These are phyloP conservation scores for Aspergillus olivimuriae DNA, from an alignment of 495 filamentous ascomycete species.

Conservation along the genomic window DNA sequence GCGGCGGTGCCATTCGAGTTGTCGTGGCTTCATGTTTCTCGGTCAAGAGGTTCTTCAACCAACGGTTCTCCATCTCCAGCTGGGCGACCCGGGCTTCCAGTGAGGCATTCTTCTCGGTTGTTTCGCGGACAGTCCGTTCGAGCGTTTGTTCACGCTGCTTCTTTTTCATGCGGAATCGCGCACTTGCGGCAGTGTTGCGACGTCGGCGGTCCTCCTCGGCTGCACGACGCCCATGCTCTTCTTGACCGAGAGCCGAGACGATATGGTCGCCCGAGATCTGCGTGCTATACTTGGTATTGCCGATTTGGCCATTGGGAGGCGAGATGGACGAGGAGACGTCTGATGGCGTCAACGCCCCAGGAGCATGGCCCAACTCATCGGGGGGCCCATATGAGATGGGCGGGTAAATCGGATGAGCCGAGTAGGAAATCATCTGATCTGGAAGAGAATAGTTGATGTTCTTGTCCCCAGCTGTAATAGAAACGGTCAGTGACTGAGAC, in stretches of 20 bases:
- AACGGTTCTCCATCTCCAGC: constrained; percentile 92
- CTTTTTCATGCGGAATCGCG: constrained; percentile 98
- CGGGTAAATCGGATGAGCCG: constrained; percentile 40
- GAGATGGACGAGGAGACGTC: constrained; percentile 45
- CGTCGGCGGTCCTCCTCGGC: constrained; percentile 97
- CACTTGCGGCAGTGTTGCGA: constrained; percentile 90
- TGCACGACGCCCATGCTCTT: constrained; percentile 57
- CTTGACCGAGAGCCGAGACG: constrained; percentile 31
- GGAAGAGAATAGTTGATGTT: constrained; percentile 38
- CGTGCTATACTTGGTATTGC: constrained; percentile 43
- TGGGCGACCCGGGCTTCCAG: constrained; percentile 79
- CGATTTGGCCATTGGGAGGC: constrained; percentile 40
- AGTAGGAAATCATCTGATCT: constrained; percentile 41
- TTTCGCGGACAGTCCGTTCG: constrained; percentile 84
- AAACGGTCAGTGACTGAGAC: constrained; percentile 24
- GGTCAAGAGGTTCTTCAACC: constrained; percentile 88
- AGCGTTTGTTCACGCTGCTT: constrained; percentile 95
- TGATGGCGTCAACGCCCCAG: constrained; percentile 37
- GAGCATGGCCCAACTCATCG: constrained; percentile 36
- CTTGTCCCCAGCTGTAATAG: constrained; percentile 29
- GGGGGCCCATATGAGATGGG: constrained; percentile 35
- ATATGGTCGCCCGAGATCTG: constrained; percentile 39
- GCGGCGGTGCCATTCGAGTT: no score
- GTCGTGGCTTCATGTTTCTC: constrained; percentile 66
- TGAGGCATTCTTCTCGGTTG: constrained; percentile 70